Base-by-base conservation (phyloP, 2,329 filamentous ascomycete species). In the Ophiognomonia clavigignenti-juglandacearum region DNA sequence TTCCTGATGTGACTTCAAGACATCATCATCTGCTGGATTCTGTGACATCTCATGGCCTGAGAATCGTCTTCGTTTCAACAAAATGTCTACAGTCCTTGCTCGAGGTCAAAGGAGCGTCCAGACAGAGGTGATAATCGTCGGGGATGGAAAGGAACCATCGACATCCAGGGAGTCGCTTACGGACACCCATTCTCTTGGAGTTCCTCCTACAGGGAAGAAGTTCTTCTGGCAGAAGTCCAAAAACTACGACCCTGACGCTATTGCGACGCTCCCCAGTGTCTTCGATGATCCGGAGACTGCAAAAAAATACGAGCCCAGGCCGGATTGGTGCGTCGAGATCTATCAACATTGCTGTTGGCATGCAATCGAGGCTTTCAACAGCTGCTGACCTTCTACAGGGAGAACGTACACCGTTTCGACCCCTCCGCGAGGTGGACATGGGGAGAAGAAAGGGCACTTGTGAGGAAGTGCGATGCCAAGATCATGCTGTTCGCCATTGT, bases 401-500 rank as follows among this genome's bases (percentile, higher is more conserved):
- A 71, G 40, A 71, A 71, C 23, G 39, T 59, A 1, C 70, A 76
- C 54, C 66, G 71, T 0, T 78, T 75, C 49, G 72, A 77, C 45
- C 71, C 71, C 0, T 54, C 65, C 0, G 64, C 67, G 1, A 56
- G 69, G 35, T 72, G 69, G 69, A 67, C 66, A 0, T 71, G 65
- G 65, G 53, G 55, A 7, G 68, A 71, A 43, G 69, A 71, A 39
- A 48, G 60, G 43, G 52, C 52, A 1, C 48, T 71, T 1, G 54
- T 71, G 4, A 62, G 64, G n/a, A 69, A 68, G 54, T 61, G 69
- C 6, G 68, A 70, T 48, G 54, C 58, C 26, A 56, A 66, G 10
- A 73, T 75, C 47, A 72, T 73, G 69, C 46, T 70, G 3, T 76
- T 68, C 63, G 60, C 66, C 1, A 73, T 73, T 29, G 55, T 74